Percentiles rank a stretch among this genome's conserved stretches.
phyloP scores from a whole-genome alignment of 352 stramenopile genomes.

The Pythium chondricola region DNA sequence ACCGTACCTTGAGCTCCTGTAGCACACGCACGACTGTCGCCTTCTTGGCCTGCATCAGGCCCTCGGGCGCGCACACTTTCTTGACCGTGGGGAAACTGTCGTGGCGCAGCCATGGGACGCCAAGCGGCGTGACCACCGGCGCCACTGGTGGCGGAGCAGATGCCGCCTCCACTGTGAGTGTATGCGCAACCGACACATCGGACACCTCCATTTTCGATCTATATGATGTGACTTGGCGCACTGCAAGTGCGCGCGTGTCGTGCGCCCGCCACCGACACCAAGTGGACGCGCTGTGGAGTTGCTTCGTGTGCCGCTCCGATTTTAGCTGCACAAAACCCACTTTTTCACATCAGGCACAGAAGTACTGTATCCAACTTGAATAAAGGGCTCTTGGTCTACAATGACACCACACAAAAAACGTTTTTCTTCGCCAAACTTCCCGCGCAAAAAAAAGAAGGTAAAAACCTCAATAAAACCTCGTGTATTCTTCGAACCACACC shows the following conservation, averaged over 20 bases:
- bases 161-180: neutral
- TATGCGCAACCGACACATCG: neutral
- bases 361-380: neutral
- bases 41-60: slow-evolving; percentile 44
- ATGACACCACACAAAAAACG: neutral
- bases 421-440: neutral
- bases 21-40: slow-evolving; percentile 39
- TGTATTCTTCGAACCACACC: too few species aligned
- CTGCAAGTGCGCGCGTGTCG: too few species aligned
- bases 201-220: too few species aligned
- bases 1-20: slow-evolving; percentile 57
- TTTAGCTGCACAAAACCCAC: neutral
- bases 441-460: slow-evolving; percentile 1
- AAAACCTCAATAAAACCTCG: slow-evolving; percentile 1
- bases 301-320: too few species aligned
- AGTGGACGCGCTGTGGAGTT: too few species aligned
- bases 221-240: too few species aligned
- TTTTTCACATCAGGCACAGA: neutral
- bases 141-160: neutral
- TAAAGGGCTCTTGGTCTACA: too few species aligned
- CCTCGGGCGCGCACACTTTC: slow-evolving; percentile 34
- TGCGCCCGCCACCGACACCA: too few species aligned
- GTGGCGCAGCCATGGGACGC: slow-evolving; percentile 58
- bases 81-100: slow-evolving; percentile 60
- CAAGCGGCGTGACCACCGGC: slow-evolving; percentile 27